Conservation (phyloP, 371 early-diverging fungal genomes). For the Enteropsectra breve region DNA sequence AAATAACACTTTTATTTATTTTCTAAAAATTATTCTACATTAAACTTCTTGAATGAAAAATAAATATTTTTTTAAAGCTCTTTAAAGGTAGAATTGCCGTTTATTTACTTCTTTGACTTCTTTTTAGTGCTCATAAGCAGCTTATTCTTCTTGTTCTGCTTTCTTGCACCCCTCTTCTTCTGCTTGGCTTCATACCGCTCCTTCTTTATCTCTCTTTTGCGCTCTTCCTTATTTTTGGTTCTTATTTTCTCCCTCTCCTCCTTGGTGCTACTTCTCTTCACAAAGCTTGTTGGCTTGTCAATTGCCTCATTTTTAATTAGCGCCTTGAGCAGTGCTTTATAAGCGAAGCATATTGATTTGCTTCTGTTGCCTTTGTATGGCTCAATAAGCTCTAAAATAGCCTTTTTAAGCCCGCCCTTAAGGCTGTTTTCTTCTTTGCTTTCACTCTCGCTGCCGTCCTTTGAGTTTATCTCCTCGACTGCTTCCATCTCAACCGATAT, state of each 20-base stretch:
- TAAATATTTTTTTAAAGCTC: no score
- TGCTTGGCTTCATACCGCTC: constrained; percentile 21
- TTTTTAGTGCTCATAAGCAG: constrained; percentile 3
- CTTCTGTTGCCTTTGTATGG: constrained; percentile 32
- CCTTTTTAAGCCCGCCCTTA: constrained; percentile 9
- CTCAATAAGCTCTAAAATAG: constrained; percentile 25
- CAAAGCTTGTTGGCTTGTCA: constrained; percentile 22
- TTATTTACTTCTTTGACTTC: constrained; percentile 8
- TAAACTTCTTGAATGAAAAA: no score
- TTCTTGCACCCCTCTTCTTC: constrained; percentile 29
- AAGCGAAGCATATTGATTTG: constrained; percentile 33
- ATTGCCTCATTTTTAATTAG: constrained; percentile 25
- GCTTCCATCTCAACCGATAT: neutral
- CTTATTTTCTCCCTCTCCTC: constrained; percentile 45
- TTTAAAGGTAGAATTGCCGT: no score
- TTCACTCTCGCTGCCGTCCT: neutral
- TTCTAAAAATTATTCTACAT: no score
- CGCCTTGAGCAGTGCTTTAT: constrained; percentile 32
- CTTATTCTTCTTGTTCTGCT: constrained; percentile 25
- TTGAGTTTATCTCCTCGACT: neutral
- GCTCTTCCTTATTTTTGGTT: constrained; percentile 29
- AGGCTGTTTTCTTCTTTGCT: neutral
- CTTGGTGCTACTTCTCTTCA: constrained; percentile 42
- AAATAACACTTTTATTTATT: no score
- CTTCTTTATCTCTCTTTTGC: neutral